Percentiles rank a stretch among this genome's conserved stretches.
Conservation (phyloP, 2,329 filamentous ascomycete species). For the Dothideomycetidae sp. region DNA sequence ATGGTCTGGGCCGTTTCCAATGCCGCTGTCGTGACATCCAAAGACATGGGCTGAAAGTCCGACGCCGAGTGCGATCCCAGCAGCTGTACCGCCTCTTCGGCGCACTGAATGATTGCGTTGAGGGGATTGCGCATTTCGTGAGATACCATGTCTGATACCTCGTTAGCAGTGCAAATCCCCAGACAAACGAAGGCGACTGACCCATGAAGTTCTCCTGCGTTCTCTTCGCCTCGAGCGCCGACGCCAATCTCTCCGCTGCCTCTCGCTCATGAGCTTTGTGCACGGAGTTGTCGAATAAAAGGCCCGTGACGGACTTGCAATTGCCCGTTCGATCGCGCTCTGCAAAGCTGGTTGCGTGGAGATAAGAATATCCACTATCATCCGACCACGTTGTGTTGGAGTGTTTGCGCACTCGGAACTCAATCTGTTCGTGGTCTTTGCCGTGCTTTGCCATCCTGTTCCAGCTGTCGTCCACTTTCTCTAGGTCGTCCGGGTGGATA, state of each 20-base stretch:
- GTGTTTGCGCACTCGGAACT: conserved; percentile 3
- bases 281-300: conserved; percentile 2
- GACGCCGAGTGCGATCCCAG: not conserved
- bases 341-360: conserved; percentile 5
- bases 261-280: conserved; percentile 6
- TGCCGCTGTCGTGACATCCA: not conserved
- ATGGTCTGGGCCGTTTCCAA: conserved; percentile 11
- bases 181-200: not conserved
- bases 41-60: not conserved
- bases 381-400: not conserved
- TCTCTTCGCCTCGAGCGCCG: conserved; percentile 24
- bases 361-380: conserved; percentile 1
- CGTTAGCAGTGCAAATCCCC: not conserved
- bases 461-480: conserved; percentile 5
- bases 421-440: conserved; percentile 3
- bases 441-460: not conserved
- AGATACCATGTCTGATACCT: conserved; percentile 6
- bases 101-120: conserved; percentile 8
- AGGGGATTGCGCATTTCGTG: conserved; percentile 9
- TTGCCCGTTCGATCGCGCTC: conserved; percentile 1
- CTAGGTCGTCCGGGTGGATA: conserved; percentile 3
- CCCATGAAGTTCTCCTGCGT: conserved; percentile 15
- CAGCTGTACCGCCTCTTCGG: conserved; percentile 4
- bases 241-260: conserved; percentile 18
- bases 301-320: conserved; percentile 3